Evolutionary conservation across 805 yeast genomes (phyloP).

Genomic region (Ogataea glucozyma): DNA sequence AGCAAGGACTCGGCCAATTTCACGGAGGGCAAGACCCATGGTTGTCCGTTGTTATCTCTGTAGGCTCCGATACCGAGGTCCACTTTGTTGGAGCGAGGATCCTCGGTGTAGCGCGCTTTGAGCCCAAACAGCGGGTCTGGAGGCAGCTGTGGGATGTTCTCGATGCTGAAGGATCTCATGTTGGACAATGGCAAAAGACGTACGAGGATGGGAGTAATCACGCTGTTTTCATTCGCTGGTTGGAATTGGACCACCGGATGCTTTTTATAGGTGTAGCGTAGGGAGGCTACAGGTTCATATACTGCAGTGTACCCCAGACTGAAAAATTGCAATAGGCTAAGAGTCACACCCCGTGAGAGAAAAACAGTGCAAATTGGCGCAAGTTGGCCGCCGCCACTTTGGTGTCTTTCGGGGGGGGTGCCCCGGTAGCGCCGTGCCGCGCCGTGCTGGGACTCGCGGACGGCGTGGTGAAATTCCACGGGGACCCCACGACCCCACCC

Average conservation of each 20-base stretch:
- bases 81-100: constrained; percentile 64
- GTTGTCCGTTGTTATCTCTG: constrained; percentile 85
- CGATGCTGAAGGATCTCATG: constrained; percentile 29
- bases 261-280: too few species aligned
- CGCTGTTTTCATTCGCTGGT: too few species aligned
- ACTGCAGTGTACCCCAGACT: not conserved
- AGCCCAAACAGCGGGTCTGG: constrained; percentile 87
- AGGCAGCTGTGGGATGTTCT: constrained; percentile 61
- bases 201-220: too few species aligned
- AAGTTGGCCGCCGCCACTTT: too few species aligned
- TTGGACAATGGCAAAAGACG: too few species aligned
- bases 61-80: constrained; percentile 94
- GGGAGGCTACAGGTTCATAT: too few species aligned
- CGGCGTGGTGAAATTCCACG: too few species aligned
- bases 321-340: constrained; percentile 1
- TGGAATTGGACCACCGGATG: too few species aligned
- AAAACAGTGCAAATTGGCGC: too few species aligned
- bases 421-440: too few species aligned
- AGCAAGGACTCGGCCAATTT: constrained; percentile 68
- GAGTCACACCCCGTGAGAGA: constrained; percentile 4
- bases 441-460: too few species aligned
- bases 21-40: constrained; percentile 85
- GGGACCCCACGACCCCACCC: too few species aligned
- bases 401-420: constrained; percentile 3
- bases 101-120: constrained; percentile 63